Evolutionary conservation across 768 basidiomycete genomes (phyloP), one percentile per base, ranked within the genome.

Genomic region (Boletus bicolor): DNA sequence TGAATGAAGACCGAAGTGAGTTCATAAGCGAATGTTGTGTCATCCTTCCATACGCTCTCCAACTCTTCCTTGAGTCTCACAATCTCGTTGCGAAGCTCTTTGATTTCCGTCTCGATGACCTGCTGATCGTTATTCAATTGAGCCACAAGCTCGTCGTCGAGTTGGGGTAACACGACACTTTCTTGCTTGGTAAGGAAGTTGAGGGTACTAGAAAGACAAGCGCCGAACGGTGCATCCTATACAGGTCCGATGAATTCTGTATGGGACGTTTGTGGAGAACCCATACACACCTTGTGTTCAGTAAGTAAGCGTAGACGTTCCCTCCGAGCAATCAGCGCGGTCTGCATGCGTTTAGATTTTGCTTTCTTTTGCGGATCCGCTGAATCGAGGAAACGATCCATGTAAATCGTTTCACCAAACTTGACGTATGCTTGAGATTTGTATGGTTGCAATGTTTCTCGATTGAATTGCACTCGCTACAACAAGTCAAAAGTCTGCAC

Each of bases 381-480:
- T 46, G 77, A 82, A 57, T 91, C 88, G 66, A 96, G 76, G 76
- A 95, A 99, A 14, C 97, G 86, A 70, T 97, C 94, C 82, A 98
- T 84, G 66, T 83, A 87, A 14, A 99, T 78, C 10, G 84, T 89
- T 71, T 94, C 90, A 17, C 80, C 85, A 67, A 96, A 97, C 64
- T 86, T 89, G 60, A 99, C 87, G 70, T 93, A 96, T 4, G 93
- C 93, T 66, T 99, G 96, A 6, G 91, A 93, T 72, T 99, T 99
- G 77, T 91, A 93, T 15, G 93, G 87, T 60, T 94, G 90, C 53
- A 92, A 79, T 1, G 89, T 93, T 61, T 92, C 88, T 9, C 93
- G 83, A 68, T 98, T 93, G 75, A 93, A 98, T 79, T 96, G 93
- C 5, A 93, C 94, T 54, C 94, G 78, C 93, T 95, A 62, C 19